A percentile compares a stretch with the other conserved stretches of the same genome.
Conservation (phyloP, 108 stramenopile species). For the Cyclotella sp. region DNA sequence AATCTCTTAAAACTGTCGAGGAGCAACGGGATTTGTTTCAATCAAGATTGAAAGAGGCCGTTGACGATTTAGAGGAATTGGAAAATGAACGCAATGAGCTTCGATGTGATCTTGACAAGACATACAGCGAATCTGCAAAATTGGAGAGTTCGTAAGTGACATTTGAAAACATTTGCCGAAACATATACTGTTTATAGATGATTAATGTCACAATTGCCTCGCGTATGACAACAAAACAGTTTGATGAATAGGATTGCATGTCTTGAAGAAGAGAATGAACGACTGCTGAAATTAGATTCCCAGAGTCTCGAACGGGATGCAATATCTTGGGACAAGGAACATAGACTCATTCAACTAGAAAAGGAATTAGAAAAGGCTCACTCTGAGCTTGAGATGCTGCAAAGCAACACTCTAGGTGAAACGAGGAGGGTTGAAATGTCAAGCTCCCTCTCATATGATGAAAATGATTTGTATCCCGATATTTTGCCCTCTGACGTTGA, state of each 20-base stretch:
- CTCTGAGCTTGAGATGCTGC: constrained; percentile 4
- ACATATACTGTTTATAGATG: background rate
- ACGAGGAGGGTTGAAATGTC: background rate
- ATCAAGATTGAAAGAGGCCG: constrained; percentile 43
- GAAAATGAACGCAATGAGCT: constrained; percentile 45
- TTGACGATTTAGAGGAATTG: constrained; percentile 49
- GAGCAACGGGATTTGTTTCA: constrained; percentile 44
- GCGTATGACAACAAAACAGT: background rate
- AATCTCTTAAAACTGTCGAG: constrained; percentile 14
- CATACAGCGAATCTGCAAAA: background rate
- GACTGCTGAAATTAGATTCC: constrained; percentile 21
- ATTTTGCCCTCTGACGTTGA: constrained; percentile 15
- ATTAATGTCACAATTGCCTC: background rate
- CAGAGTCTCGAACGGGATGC: constrained; percentile 38
- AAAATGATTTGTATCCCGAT: constrained; percentile 35
- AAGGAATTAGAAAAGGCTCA: constrained; percentile 17
- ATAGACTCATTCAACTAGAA: constrained; percentile 11
- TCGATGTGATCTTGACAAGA: constrained; percentile 21
- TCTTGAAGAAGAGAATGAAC: constrained; percentile 43
- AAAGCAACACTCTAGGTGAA: background rate
- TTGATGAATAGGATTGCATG: constrained; percentile 28
- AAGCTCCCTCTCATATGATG: background rate
- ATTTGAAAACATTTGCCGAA: background rate
- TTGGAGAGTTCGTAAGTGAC: constrained; percentile 30
- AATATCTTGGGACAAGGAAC: constrained; percentile 27